Base-by-base conservation (phyloP, 1,139 yeast genomes). In the Kurtzmaniella quercitrusa region DNA sequence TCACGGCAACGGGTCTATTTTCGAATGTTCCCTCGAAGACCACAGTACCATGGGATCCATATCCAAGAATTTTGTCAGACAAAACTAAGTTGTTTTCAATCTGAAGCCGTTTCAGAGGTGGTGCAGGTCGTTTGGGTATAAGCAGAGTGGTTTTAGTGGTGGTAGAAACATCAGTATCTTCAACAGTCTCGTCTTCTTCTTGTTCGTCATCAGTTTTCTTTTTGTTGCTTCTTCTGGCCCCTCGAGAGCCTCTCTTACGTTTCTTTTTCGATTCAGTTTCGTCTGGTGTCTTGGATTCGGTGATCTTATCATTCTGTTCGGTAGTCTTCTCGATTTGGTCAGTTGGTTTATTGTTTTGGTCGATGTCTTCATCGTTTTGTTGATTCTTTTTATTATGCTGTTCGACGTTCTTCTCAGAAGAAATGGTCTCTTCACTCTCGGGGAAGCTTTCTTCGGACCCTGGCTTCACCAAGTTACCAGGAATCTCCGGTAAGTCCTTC, bases 21-120 rank as follows among this genome's bases (percentile, higher is more conserved):
- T 91, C 97, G 65, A 91, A 93, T 3, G 81, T 77, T 1, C 98
- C 98, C 58, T 85, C 81, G 60, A 82, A 89, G 1, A 93, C 98
- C 23, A 91, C 90, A 0, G 98, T 93, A 25, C 98, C 98, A 57
- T 93, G 96, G 1, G 97, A 89, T 1, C 99, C 99, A 59, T 88
- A 89, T 1, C 99, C 98, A 41, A 93, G 66, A 19, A 90, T 76
- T 38, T 77, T 80, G 51, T 86, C 86, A 0, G 94, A 80, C 2
- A 91, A 79, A 0, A 75, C 66, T 47, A 89, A 64, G 43, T 81
- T 82, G 44, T 77, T 81, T 47, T 71, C 76, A 40, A 70, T 67
- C 47, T 70, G 75, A 16, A 71, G 60, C 48, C 63, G 68, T 53
- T 64, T 69, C 33, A 54, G 45, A 11, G 63, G 58, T 10, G 50